Evolutionary conservation across 2,329 filamentous ascomycete genomes (phyloP).

Genomic region (Hymenoscyphus repandus): DNA sequence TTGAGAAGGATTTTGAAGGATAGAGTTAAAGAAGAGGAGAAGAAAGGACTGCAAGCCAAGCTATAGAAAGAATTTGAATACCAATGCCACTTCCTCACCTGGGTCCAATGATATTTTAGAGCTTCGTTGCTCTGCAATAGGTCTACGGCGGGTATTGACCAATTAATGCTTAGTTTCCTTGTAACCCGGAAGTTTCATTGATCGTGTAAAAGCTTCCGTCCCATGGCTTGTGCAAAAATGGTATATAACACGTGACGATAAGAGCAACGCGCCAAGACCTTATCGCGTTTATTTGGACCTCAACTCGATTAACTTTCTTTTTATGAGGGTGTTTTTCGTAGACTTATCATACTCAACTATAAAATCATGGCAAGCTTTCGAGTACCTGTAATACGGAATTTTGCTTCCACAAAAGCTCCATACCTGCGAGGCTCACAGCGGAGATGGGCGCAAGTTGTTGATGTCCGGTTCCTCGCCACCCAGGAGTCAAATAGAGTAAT

Average conservation of each 20-base stretch:
- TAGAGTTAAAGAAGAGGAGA: slow-evolving; percentile 31
- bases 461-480: slow-evolving; percentile 84
- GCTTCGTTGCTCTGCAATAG: too few species aligned
- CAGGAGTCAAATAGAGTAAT: slow-evolving; percentile 63
- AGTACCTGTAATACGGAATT: slow-evolving; percentile 43
- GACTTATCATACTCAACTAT: neutral
- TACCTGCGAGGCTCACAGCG: slow-evolving; percentile 50
- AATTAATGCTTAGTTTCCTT: too few species aligned
- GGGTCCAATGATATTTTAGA: too few species aligned
- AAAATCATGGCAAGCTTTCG: slow-evolving; percentile 44
- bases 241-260: too few species aligned
- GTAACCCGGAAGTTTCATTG: too few species aligned
- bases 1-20: slow-evolving; percentile 46
- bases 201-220: too few species aligned
- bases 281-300: too few species aligned
- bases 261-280: too few species aligned
- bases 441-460: slow-evolving; percentile 87
- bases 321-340: neutral
- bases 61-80: slow-evolving; percentile 22
- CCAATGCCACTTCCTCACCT: too few species aligned
- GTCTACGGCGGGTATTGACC: too few species aligned
- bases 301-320: neutral
- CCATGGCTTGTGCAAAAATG: too few species aligned
- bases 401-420: slow-evolving; percentile 25
- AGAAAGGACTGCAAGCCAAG: slow-evolving; percentile 32